Evolutionary conservation across 768 basidiomycete species (phyloP).

Genomic region (Candolleomyces aberdarensis): DNA sequence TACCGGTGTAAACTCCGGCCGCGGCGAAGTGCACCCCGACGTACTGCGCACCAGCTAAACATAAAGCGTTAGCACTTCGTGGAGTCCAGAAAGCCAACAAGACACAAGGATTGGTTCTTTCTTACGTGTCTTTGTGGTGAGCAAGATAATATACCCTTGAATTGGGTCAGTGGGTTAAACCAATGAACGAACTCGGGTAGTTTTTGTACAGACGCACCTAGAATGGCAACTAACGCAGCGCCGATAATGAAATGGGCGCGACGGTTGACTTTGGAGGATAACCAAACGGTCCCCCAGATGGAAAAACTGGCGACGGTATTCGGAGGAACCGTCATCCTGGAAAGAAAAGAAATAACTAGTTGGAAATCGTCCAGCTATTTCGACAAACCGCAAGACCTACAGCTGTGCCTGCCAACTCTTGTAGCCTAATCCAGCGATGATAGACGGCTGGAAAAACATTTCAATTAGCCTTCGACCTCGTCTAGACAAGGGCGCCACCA

Average conservation of each 20-base stretch:
- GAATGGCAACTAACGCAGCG: constrained; percentile 45
- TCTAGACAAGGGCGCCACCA: constrained; percentile 6
- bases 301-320: constrained; percentile 48
- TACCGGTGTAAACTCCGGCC: constrained; percentile 56
- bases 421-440: constrained; percentile 56
- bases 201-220: constrained; percentile 34
- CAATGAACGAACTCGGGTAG: neutral
- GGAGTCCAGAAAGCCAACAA: no score
- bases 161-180: neutral
- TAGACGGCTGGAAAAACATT: constrained; percentile 44
- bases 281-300: constrained; percentile 49
- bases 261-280: constrained; percentile 41
- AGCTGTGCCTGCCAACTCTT: constrained; percentile 59
- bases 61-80: neutral
- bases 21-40: constrained; percentile 54
- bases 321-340: constrained; percentile 58
- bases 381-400: constrained; percentile 26
- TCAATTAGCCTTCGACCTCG: neutral
- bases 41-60: constrained; percentile 50
- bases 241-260: constrained; percentile 55
- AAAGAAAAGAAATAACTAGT: neutral
- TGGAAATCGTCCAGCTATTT: neutral
- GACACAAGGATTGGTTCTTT: neutral
- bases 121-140: constrained; percentile 44
- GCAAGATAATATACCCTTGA: constrained; percentile 55